phyloP scores from a whole-genome alignment of 768 basidiomycete species.

The Udeniomyces megalosporus region DNA sequence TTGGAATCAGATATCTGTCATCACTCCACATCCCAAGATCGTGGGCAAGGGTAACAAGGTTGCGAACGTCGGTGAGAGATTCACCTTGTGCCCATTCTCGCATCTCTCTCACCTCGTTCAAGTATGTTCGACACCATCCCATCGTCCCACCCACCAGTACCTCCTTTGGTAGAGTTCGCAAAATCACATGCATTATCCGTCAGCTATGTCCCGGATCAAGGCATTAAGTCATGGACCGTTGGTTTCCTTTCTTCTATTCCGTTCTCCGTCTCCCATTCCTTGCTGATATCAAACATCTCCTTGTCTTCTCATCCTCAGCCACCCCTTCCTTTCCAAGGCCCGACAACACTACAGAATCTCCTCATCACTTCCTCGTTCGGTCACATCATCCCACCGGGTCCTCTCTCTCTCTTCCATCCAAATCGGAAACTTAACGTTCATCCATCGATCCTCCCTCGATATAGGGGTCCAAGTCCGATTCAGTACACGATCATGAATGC shows the following conservation, averaged over 20 bases:
- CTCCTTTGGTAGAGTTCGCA: neutral
- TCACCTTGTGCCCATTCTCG: conserved; percentile 1
- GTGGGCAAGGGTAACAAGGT: conserved; percentile 45
- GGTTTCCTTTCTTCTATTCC: conserved; percentile 16
- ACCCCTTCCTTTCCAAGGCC: conserved; percentile 34
- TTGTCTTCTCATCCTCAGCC: neutral
- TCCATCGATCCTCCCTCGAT: conserved; percentile 68
- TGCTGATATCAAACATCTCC: conserved; percentile 25
- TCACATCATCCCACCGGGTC: conserved; percentile 50
- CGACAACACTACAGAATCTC: conserved; percentile 23
- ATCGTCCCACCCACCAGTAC: neutral
- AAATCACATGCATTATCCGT: too few relatives aligned
- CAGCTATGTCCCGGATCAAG: conserved; percentile 45
- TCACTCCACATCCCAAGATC: conserved; percentile 53
- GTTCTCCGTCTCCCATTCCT: neutral
- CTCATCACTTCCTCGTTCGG: conserved; percentile 84
- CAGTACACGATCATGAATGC: conserved; percentile 62
- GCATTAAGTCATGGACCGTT: conserved; percentile 53
- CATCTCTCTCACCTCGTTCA: neutral
- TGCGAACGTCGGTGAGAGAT: neutral
- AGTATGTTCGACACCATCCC: too few relatives aligned
- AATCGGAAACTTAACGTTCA: conserved; percentile 65
- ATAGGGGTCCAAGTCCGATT: conserved; percentile 82
- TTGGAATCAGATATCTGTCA: conserved; percentile 52
- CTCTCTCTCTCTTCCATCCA: conserved; percentile 47